Base-by-base conservation (phyloP, 768 basidiomycete species). In the Hygrocybe punicea region DNA sequence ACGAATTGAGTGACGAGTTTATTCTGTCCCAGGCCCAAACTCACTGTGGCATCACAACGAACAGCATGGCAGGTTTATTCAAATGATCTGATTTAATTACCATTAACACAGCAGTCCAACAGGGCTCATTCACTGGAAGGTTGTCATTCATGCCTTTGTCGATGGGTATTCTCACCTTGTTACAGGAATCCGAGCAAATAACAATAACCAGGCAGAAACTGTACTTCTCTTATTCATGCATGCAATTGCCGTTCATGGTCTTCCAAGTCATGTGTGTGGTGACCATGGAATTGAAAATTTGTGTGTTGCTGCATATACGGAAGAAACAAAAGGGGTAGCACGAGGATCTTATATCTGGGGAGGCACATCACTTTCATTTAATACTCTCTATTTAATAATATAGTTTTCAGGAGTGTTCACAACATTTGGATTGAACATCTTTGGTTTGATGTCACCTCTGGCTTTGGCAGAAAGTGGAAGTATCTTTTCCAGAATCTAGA, bases 61-160 rank as follows among this genome's bases (percentile, higher is more conserved):
- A 0, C 69, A 76, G 47, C 75, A 74, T 59, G 69, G 72, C 68
- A 58, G 6, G 25, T 39, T 54, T 8, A 29, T 8, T 29, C 4
- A 29, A 29, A 56, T 29, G 4, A 29, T 8, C 29, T 29, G 4
- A 29, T 49, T 24, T 1, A 68, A 69, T 17, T 51, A 49, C 1
- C 69, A 60, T 58, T 64, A 66, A 33, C 63, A 72, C 21, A 65
- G 14, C 59, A 53, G 52, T 35, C 3, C 24, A 23, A 29, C 7
- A 72, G 73, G 68, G 4, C 67, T 76, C 10, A 77, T 77, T 48
- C 58, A 49, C 5, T 77, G 66, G 64, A 67, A 67, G 44, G 66
- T 76, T 40, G 71, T 77, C 3, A 69, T 73, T 3, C 77, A 78
- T 61, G 71, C 69, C 1, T 77, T 76, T 55, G 71, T 79, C 9